Evolutionary conservation across 1,284 basidiomycete species (phyloP), one percentile per base, ranked within the genome.

Genomic region (Ceratobasidium theobromae): DNA sequence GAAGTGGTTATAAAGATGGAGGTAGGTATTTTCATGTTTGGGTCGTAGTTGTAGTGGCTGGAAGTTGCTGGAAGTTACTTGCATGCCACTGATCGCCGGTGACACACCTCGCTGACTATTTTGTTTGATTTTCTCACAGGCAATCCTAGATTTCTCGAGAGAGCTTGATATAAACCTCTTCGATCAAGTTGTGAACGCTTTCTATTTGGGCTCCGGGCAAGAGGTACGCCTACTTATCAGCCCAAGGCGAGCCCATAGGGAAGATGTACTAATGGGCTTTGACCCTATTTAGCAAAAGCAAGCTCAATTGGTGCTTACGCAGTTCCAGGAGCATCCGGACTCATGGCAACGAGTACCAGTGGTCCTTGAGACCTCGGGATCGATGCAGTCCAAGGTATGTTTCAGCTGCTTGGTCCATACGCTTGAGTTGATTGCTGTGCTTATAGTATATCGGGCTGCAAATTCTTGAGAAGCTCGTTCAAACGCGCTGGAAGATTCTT

Each of bases 311-410:
- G 83, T 92, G 67, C 84, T 98, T 70, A 95, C 95, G 9, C 95
- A 97, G 76, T 93, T 99, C 75, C 95, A 99, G 77, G 97, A 99
- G 71, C 85, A 94, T 77, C 91, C 93, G n/a, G 97, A 99, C 69
- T 88, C 95, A 51, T 99, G 97, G 97, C 95, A 96, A 71, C 86
- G 93, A 74, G 97, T 99, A 1, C 97, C 97, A 33, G 89, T 91
- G 69, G 91, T 99, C 72, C 82, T 99, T 66, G 94, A 98, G 75
- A 83, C 83, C 68, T 92, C 93, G 9, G 81, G 82, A 23, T 94
- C 89, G 75, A 85, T 89, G 40, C 96, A 98, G 77, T 88, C 95
- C 46, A 99, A 99, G 84, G 95, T 93, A 53, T 55, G 80, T 71
- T 46, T 51, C 40, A 58, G 49, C 66, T 16, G n/a, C 23, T 53